Evolutionary conservation across 2,329 filamentous ascomycete genomes (phyloP), one percentile per base, ranked within the genome.

Genomic region (Ceratocystis ficicola): DNA sequence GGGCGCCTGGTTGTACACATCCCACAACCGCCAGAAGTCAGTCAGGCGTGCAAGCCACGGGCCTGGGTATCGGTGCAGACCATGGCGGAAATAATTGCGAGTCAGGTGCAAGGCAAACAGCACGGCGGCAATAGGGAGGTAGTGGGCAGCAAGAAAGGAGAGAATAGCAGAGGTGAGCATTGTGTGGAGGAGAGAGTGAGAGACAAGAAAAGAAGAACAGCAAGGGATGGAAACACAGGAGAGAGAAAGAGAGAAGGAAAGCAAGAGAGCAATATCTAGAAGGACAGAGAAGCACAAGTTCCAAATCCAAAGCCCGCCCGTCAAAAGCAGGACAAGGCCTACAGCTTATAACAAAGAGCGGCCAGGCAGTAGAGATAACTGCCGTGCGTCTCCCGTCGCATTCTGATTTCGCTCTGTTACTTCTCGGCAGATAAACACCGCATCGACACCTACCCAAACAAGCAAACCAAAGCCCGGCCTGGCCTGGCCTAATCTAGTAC

Each of bases 41-140:
- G 73, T 75, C 28, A 82, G 71, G 1, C 80, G 85, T 22, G 89
- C 89, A 52, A 89, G 71, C 66, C 85, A 78, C 0, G 86, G 88
- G 0, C 89, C 89, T 0, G 89, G 89, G 70, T 89, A 90, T 71
- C 81, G 84, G 74, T 86, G 83, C 67, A 90, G 75, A 5, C 86
- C 86, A 63, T 80, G 74, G 69, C 79, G 80, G 60, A 77, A 77
- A 69, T 66, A 66, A 64, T 68, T 68, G 28, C 50, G 62, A 22
- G 36, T 41, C 22, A 68, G 63, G 25, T 20, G 64, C n/a, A 93
- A 92, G 22, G 92, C 96, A 59, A 93, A 96, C 69, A 96, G 81
- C 28, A 92, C 92, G 5, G 91, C 95, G 36, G 96, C 90, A 36
- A 93, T 91, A 77, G 96, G 85, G 92, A 93, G 96, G 81, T 97